Base-by-base conservation (phyloP, 73 alveolate genomes). In the Paramecium primaurelia region DNA sequence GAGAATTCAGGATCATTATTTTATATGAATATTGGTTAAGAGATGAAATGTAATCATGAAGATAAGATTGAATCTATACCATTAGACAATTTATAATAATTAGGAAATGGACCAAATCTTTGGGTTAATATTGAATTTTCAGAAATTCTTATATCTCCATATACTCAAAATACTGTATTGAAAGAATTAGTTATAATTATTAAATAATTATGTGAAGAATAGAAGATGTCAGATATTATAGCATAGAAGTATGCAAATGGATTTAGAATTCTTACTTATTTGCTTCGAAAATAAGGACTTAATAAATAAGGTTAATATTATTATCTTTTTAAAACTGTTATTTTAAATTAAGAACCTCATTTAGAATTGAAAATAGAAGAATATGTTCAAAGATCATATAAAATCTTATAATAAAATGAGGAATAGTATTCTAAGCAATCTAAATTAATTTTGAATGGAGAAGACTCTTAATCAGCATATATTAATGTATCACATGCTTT, bases 231-330 rank as follows among this genome's bases (percentile, higher is more conserved):
- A 20, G 87, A 73, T 73, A 40, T 73, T 4, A 12, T 37, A 1
- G 87, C 87, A 8, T 38, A 73, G 12, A 32, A 18, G 18, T 73
- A 36, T 73, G 87, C 87, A 1, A 73, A 73, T 36, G 87, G 87
- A 1, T 73, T 14, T 38, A 73, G 87, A 36, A 30, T 73, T 36
- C 68, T 73, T 8, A 37, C 87, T 37, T 73, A 73, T 38, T 18
- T 73, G 10, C 30, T 73, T 11, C 1, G 26, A 32, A 37, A 37
- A 18, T 73, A 73, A 1, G 87, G 87, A 38, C 8, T 14, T 4
- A 14, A 32, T 30, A 73, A 73, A 37, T 8, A 44, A 34, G 59
- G 59, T 3, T 73, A 32, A 14, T 73, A 37, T 22, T 22, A 22
- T 36, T 28, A 30, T 26, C 47, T 73, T 20, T 73, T 73, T 18